Percentiles rank a stretch among this genome's conserved stretches.
These are phyloP conservation scores for Staphylotrichum tortipilum DNA, from an alignment of 495 filamentous ascomycete species.

Conservation along the genomic window DNA sequence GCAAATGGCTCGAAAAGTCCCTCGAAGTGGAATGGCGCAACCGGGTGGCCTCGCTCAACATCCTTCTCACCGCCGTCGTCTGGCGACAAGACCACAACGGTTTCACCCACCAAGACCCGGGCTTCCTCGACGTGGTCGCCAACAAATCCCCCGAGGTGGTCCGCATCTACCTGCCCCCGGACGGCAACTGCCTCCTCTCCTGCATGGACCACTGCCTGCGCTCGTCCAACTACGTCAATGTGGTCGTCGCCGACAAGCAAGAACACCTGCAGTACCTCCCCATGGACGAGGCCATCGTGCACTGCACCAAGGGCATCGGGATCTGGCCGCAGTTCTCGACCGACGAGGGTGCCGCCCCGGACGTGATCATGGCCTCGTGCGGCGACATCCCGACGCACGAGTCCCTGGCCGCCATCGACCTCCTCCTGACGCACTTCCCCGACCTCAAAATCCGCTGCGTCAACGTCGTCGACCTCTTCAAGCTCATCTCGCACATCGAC, in stretches of 20 bases:
- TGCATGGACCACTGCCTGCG: conserved; percentile 62
- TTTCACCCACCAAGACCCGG: conserved; percentile 71
- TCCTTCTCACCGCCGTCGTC: conserved; percentile 63
- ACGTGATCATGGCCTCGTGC: conserved; percentile 61
- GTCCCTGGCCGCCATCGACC: conserved; percentile 56
- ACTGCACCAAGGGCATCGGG: conserved; percentile 61
- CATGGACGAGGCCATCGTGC: conserved; percentile 57
- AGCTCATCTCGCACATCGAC: conserved; percentile 53
- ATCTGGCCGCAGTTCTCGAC: conserved; percentile 43
- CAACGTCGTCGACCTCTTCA: conserved; percentile 69
- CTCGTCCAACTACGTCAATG: conserved; percentile 66
- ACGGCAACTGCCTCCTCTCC: conserved; percentile 63
- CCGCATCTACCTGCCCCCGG: conserved; percentile 67
- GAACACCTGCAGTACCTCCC: conserved; percentile 61
- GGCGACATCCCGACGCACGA: conserved; percentile 65
- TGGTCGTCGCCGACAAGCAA: conserved; percentile 68
- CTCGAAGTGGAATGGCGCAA: conserved; percentile 62
- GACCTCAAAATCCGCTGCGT: conserved; percentile 63
- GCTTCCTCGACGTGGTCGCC: conserved; percentile 64
- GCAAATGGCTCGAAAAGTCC: conserved; percentile 73
- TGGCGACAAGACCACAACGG: conserved; percentile 76
- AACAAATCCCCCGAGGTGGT: conserved; percentile 70
- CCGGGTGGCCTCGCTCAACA: conserved; percentile 61
- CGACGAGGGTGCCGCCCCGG: conserved; percentile 54
- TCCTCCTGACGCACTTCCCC: conserved; percentile 56